These are phyloP conservation scores for Sclerotinia nivalis DNA, from an alignment of 2,329 filamentous ascomycete genomes.

Conservation along the genomic window DNA sequence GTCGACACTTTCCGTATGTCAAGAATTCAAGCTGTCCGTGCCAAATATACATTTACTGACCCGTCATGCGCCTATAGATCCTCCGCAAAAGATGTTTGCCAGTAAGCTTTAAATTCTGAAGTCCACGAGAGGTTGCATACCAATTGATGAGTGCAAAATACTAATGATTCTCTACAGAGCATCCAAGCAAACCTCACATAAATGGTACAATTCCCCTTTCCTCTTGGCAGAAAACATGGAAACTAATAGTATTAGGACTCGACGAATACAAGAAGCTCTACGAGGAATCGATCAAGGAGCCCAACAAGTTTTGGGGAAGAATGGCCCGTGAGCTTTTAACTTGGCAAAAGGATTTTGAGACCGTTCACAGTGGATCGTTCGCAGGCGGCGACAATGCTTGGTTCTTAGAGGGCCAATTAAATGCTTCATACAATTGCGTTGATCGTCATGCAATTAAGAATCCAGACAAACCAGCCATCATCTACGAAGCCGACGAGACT, in stretches of 20 bases:
- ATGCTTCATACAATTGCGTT: constrained; percentile 96
- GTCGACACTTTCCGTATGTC: constrained; percentile 71
- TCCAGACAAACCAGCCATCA: constrained; percentile 91
- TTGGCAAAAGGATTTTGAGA: constrained; percentile 91
- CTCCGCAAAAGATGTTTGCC: constrained; percentile 65
- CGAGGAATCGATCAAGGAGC: constrained; percentile 85
- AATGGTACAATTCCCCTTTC: constrained; percentile 51
- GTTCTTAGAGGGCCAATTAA: constrained; percentile 92
- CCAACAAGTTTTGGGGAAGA: constrained; percentile 85
- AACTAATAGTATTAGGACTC: constrained; percentile 48
- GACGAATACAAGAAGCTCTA: constrained; percentile 69
- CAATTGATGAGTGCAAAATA: constrained; percentile 30
- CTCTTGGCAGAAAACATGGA: neutral
- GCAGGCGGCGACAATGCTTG: constrained; percentile 82
- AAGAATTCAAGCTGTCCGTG: constrained; percentile 5
- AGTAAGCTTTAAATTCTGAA: constrained; percentile 51
- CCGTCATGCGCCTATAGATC: constrained; percentile 48
- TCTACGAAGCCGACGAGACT: constrained; percentile 96
- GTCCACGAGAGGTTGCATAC: constrained; percentile 5
- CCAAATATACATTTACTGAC: constrained; percentile 25
- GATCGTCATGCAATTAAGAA: constrained; percentile 96
- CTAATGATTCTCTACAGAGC: constrained; percentile 52
- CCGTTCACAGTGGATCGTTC: constrained; percentile 77
- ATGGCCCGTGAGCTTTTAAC: constrained; percentile 85
- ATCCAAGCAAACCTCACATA: constrained; percentile 69